Base-by-base conservation (phyloP, 1,284 basidiomycete genomes). In the Abortiporus biennis region DNA sequence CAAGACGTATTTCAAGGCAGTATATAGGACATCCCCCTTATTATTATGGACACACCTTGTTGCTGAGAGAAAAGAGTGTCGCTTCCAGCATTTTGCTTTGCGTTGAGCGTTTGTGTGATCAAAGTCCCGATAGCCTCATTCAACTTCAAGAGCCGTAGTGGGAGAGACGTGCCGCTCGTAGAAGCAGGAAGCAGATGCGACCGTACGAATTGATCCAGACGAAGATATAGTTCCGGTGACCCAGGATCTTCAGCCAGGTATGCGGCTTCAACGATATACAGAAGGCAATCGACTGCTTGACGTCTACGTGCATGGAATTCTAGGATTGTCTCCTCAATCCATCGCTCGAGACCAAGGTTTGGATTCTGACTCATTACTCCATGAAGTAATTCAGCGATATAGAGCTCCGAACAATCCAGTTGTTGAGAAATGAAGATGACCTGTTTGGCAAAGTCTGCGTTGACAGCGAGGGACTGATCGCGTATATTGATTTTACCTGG, bases 381-480 rank as follows among this genome's bases (percentile, higher is more conserved):
- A 44, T 85, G 75, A 29, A 91, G 68, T n/a, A 91, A 68, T 12
- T 69, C 69, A 1, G 88, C 82, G 39, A 80, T 64, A 57, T 85
- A 79, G 51, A 79, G 76, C 63, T 92, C 88, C 4, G 88, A 91
- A 50, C 77, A 80, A 53, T 78, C 71, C 42, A 92, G 78, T 45
- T 87, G 78, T 54, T 84, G 76, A 0, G 88, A 77, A 40, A 91
- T 72, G 59, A 87, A 87, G 45, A 82, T 59, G 45, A 74, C 76
- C 56, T 89, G 87, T 43, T 75, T 76, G n/a, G 75, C 77, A 60
- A 84, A 89, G 57, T 86, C 82, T 23, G 69, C 61, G 56, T 87
- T 90, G 49, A 85, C 72, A 3, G 74, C 76, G 38, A 84, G 68
- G 19, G 74, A 65, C 53, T 71, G 74, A 35, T 80, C 82, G 39